These are phyloP conservation scores for Ceratocystiopsis brevicomis DNA, from an alignment of 2,329 filamentous ascomycete species.

Conservation along the genomic window DNA sequence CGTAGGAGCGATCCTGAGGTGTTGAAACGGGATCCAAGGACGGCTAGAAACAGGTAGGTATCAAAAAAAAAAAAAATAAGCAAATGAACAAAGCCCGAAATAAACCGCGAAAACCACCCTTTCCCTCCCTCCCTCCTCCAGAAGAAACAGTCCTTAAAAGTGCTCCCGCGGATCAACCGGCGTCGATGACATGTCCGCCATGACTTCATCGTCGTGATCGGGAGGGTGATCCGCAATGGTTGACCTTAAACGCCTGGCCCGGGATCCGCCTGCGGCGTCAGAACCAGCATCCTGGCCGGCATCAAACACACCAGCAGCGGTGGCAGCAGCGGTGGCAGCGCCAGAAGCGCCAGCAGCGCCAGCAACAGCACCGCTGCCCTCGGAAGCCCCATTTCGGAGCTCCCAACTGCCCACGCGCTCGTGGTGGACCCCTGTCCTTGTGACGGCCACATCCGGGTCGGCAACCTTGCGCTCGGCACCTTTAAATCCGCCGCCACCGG, in stretches of 20 bases:
- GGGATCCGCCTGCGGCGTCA: not conserved
- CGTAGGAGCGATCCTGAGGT: too few relatives aligned
- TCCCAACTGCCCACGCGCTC: slow-evolving; percentile 33
- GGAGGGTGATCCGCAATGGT: slow-evolving; percentile 1
- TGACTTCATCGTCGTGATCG: slow-evolving; percentile 14
- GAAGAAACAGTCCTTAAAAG: too few relatives aligned
- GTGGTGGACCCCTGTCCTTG: slow-evolving; percentile 21
- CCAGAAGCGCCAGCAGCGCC: not conserved
- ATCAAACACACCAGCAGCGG: not conserved
- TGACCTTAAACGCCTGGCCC: slow-evolving; percentile 9
- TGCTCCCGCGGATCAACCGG: too few relatives aligned
- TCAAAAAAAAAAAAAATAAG: too few relatives aligned
- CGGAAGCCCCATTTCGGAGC: slow-evolving; percentile 14
- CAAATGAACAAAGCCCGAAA: too few relatives aligned
- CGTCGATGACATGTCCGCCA: slow-evolving; percentile 15
- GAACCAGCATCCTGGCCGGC: slow-evolving; percentile 10
- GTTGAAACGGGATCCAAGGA: too few relatives aligned
- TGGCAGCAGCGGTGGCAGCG: not conserved
- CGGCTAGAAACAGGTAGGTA: too few relatives aligned
- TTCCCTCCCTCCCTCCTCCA: too few relatives aligned
- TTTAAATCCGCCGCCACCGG: slow-evolving; percentile 21
- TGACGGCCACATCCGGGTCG: slow-evolving; percentile 24
- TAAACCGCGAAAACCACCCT: too few relatives aligned
- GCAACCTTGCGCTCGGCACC: slow-evolving; percentile 24
- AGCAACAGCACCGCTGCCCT: not conserved